Evolutionary conservation across 768 basidiomycete genomes (phyloP).

Genomic region (Phallus indusiatus): DNA sequence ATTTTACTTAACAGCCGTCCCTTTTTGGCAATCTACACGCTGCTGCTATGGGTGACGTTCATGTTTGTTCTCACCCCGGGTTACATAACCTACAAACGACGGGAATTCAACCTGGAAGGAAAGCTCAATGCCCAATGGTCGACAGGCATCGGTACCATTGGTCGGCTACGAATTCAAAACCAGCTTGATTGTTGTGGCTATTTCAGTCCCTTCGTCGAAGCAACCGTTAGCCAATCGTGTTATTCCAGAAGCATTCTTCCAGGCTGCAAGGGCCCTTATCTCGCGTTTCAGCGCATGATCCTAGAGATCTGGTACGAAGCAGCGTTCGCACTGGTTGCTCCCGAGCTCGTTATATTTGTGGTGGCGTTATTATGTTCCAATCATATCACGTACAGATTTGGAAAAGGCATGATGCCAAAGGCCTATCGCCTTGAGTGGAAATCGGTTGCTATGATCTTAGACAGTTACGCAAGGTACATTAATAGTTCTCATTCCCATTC

Average conservation of each 20-base stretch:
- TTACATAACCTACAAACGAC: slow-evolving; percentile 68
- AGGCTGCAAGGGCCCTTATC: slow-evolving; percentile 62
- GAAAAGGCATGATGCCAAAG: slow-evolving; percentile 84
- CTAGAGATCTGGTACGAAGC: slow-evolving; percentile 57
- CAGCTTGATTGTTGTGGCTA: slow-evolving; percentile 71
- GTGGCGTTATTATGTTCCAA: slow-evolving; percentile 63
- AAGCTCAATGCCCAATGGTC: slow-evolving; percentile 77
- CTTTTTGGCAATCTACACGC: slow-evolving; percentile 66
- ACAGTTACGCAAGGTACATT: slow-evolving; percentile 63
- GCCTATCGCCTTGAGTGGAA: slow-evolving; percentile 65
- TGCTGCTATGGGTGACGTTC: slow-evolving; percentile 68
- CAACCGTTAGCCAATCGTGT: slow-evolving; percentile 66
- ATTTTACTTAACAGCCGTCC: slow-evolving; percentile 76
- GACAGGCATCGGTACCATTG: slow-evolving; percentile 43
- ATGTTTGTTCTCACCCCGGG: slow-evolving; percentile 64
- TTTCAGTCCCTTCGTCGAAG: slow-evolving; percentile 72
- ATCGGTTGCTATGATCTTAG: slow-evolving; percentile 77
- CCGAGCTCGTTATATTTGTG: slow-evolving; percentile 56
- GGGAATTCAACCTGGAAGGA: slow-evolving; percentile 71
- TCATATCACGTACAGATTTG: slow-evolving; percentile 80
- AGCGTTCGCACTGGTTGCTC: slow-evolving; percentile 56
- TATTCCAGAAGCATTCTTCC: slow-evolving; percentile 62
- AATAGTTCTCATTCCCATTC: too few species aligned
- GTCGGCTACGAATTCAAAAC: slow-evolving; percentile 63
- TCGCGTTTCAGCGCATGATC: slow-evolving; percentile 45